Evolutionary conservation across 1,284 basidiomycete species (phyloP).

Genomic region (Malassezia brasiliensis): DNA sequence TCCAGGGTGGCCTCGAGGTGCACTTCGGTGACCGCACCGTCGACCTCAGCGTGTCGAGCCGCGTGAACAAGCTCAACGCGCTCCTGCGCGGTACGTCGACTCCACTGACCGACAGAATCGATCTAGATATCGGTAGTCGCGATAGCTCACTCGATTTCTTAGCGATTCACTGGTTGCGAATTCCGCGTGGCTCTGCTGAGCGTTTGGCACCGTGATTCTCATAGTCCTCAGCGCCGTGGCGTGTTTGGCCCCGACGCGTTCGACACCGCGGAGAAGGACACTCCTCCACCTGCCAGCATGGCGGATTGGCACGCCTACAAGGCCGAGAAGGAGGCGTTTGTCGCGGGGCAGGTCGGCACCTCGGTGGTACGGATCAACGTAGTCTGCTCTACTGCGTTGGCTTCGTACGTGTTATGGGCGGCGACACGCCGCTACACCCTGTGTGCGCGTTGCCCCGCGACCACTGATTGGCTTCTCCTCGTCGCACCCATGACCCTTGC

Average conservation of each 20-base stretch:
- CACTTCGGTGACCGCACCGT: slow-evolving; percentile 98
- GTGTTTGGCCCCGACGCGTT: too few relatives aligned
- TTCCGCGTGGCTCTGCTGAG: too few relatives aligned
- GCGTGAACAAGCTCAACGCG: slow-evolving; percentile 87
- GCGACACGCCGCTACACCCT: neutral
- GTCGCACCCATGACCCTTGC: slow-evolving; percentile 7
- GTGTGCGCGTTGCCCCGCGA: neutral
- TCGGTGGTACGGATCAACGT: slow-evolving; percentile 8
- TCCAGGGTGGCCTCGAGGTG: slow-evolving; percentile 64
- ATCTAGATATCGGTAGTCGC: slow-evolving; percentile 2
- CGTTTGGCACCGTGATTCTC: too few relatives aligned
- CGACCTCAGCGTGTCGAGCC: slow-evolving; percentile 82
- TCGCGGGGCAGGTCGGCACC: slow-evolving; percentile 4
- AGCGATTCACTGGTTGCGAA: too few relatives aligned
- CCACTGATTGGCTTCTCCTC: slow-evolving; percentile 2
- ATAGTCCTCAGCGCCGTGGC: too few relatives aligned
- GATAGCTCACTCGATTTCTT: too few relatives aligned
- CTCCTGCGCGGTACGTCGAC: slow-evolving; percentile 53
- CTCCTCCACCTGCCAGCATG: neutral
- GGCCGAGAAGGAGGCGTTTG: slow-evolving; percentile 10
- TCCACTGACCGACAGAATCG: slow-evolving; percentile 12
- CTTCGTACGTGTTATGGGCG: slow-evolving; percentile 3
- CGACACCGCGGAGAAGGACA: too few relatives aligned
- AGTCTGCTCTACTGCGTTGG: neutral
- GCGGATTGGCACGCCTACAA: slow-evolving; percentile 13